A percentile compares a stretch with the other conserved stretches of the same genome.
Conservation (phyloP, 352 stramenopile species). For the Phytophthora agathidicida region DNA sequence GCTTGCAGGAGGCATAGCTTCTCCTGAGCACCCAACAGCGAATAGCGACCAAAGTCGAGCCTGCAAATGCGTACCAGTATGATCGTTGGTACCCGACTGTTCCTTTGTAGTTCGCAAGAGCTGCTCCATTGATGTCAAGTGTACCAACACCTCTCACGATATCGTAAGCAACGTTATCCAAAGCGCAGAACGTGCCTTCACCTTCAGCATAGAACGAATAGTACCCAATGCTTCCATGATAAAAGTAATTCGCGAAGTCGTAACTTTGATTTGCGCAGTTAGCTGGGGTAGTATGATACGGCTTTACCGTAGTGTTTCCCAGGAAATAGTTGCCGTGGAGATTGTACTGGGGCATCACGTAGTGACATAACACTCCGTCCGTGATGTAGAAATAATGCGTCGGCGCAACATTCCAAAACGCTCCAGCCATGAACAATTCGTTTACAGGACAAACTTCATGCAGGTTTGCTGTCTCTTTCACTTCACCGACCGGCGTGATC, state of each 20-base stretch:
- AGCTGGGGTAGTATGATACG: not conserved
- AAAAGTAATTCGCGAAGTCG: conserved; percentile 7
- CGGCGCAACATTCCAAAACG: conserved; percentile 21
- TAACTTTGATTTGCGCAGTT: not conserved
- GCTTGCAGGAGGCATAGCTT: conserved; percentile 14
- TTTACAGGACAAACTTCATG: conserved; percentile 11
- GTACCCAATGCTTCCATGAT: conserved; percentile 7
- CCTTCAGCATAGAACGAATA: conserved; percentile 18
- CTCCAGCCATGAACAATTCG: conserved; percentile 15
- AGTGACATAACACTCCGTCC: conserved; percentile 8
- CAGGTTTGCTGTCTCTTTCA: not conserved
- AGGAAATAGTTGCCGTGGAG: conserved; percentile 8
- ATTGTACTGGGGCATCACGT: conserved; percentile 17
- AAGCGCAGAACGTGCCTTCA: conserved; percentile 14
- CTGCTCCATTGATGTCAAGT: conserved; percentile 14
- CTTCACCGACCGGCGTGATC: not conserved
- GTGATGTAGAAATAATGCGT: conserved; percentile 7
- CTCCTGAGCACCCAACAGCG: conserved; percentile 4
- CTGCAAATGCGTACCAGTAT: conserved; percentile 15
- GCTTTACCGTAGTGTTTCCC: not conserved
- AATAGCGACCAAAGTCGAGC: not conserved
- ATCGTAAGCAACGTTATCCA: conserved; percentile 14
- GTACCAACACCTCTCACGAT: conserved; percentile 15
- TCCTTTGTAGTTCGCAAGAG: conserved; percentile 5
- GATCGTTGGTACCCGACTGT: conserved; percentile 1